Base-by-base conservation (phyloP, 768 basidiomycete species). In the Galerina marginata region DNA sequence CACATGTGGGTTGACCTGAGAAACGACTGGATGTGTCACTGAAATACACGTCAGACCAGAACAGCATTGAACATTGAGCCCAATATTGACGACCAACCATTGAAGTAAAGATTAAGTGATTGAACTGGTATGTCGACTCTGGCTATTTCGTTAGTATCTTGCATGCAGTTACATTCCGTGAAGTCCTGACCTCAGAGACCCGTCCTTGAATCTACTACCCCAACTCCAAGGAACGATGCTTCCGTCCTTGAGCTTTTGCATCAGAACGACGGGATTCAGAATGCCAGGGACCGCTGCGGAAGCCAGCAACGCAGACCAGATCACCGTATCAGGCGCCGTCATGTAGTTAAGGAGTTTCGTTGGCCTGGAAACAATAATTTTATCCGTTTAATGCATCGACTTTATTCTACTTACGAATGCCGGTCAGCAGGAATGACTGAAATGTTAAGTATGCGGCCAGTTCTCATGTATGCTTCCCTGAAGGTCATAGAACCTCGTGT, bases 261-360 rank as follows among this genome's bases (percentile, higher is more conserved):
- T 92, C 55, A 99, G 75, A 0, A 95, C 95, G 14, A 99, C 96
- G 4, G 96, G 95, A 66, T 97, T 96, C 43, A 98, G 73, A 65
- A 98, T 96, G 0, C 96, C 95, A 0, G 96, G 96, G 2, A 97
- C 96, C 23, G 96, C 96, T 2, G 96, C 95, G 4, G 93, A 95
- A 6, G 95, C 94, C 43, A 96, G 76, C 39, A 92, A 67, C 2
- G 90, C 89, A 45, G 85, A 88, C 91, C 90, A 93, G 56, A 92
- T 91, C 16, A 92, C 79, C 3, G 90, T 91, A 71, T 99, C 92
- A 0, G 97, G 97, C n/a, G 95, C 92, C 16, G 95, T 96, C 62
- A 98, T 85, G 69, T 97, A 95, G 72, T 99, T 99, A 10, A 99
- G 80, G 2, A 99, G 77, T 74, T 98, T 98, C 2, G 97, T 98